Evolutionary conservation across 1,139 yeast genomes (phyloP), one percentile per base, ranked within the genome.

Genomic region (Pichia sp.): DNA sequence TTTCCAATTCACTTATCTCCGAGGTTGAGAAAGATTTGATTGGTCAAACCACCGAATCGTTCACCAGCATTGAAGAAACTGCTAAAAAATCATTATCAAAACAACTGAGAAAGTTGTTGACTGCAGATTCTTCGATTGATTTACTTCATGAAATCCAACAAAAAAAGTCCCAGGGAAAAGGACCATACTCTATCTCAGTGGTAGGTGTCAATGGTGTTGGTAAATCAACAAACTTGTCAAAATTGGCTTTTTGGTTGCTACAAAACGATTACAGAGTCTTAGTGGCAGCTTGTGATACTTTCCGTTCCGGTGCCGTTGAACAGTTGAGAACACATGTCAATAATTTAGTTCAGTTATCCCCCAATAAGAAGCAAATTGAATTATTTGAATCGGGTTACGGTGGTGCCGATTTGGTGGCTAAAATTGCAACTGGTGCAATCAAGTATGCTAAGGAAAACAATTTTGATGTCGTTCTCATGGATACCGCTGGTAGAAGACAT

Each of bases 121-220:
- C 98, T 0, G 98, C 98, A 10, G 86, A 90, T 52, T 87, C 94
- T 1, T 87, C 97, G 1, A 80, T 92, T 0, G 95, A 92, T 59
- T 68, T 92, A 49, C 70, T 92, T 32, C 85, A 86, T 54, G 95
- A 88, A 56, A 85, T 92, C 47, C 85, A 85, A 59, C 65, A 67
- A 39, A 69, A 67, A 44, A 65, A 70, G 34, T 60, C 64, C 11
- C 55, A 61, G n/a, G 58, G 62, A 3, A 57, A 59, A 3, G 65
- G 74, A 34, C 97, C 98, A 1, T 92, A 87, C 55, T 97, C 92
- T 16, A 87, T 92, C 48, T 88, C 97, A 0, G 94, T 92, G 26
- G 98, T 92, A 33, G 98, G 98, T 33, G 98, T 92, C 29, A 92
- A 92, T 61, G 98, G 98, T 39, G 98, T 92, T 34, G 98, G 98